Evolutionary conservation across 768 basidiomycete genomes (phyloP).

Genomic region (Kockovaella imperatae): DNA sequence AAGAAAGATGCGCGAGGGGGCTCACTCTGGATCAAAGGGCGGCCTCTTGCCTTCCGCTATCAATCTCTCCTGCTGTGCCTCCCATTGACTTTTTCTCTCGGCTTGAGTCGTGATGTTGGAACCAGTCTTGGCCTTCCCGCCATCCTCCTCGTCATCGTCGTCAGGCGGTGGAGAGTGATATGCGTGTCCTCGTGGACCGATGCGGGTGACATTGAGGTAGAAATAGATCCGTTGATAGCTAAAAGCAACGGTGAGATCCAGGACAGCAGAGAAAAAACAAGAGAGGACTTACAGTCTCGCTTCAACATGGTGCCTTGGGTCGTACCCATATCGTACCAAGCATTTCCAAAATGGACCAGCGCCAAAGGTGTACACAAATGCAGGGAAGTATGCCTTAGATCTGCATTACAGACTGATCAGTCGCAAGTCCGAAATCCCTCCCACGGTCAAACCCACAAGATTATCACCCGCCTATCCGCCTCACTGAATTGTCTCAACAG

Average conservation of each 20-base stretch:
- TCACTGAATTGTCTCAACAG: conserved; percentile 71
- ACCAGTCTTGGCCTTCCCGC: conserved; percentile 6
- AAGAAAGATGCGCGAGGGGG: too few species aligned
- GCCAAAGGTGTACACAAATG: conserved; percentile 78
- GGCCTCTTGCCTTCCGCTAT: conserved; percentile 13
- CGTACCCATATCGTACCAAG: conserved; percentile 75
- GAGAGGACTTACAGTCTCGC: conserved; percentile 64
- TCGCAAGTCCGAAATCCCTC: too few species aligned
- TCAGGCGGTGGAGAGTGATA: conserved; percentile 26
- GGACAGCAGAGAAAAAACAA: neutral
- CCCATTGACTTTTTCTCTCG: conserved; percentile 21
- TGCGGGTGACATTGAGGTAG: conserved; percentile 69
- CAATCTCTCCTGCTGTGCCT: conserved; percentile 18
- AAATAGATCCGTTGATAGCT: conserved; percentile 92
- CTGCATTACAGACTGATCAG: too few species aligned
- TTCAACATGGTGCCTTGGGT: conserved; percentile 66
- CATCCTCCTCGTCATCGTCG: conserved; percentile 17
- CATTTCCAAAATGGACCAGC: conserved; percentile 94
- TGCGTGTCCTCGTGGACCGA: conserved; percentile 54
- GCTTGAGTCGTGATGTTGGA: too few species aligned
- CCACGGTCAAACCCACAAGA: conserved; percentile 58
- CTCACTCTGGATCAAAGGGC: conserved; percentile 24
- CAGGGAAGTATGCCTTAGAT: conserved; percentile 69
- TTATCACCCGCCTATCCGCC: conserved; percentile 61
- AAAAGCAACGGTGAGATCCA: conserved; percentile 1